These are phyloP conservation scores for Aspergillus candidus DNA, from an alignment of 2,329 filamentous ascomycete species.

Conservation along the genomic window DNA sequence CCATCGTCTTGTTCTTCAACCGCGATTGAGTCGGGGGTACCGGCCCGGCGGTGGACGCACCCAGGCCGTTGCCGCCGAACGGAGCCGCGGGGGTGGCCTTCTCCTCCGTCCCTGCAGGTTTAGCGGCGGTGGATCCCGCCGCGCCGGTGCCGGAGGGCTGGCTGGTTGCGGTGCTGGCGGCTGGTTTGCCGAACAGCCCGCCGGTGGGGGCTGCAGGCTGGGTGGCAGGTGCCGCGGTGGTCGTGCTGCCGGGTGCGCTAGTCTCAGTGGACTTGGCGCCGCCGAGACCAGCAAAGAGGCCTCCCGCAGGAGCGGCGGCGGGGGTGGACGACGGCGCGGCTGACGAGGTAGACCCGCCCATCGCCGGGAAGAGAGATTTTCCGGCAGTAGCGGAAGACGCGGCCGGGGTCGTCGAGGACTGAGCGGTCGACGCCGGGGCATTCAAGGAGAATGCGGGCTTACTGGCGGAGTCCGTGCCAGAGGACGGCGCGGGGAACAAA, in stretches of 20 bases:
- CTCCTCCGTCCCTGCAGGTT: slow-evolving; percentile 24
- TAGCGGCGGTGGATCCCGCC: slow-evolving; percentile 25
- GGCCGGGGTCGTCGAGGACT: slow-evolving; percentile 20
- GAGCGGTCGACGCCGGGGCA: slow-evolving; percentile 12
- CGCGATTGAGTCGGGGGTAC: slow-evolving; percentile 74
- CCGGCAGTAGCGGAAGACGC: slow-evolving; percentile 29
- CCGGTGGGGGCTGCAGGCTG: slow-evolving; percentile 16
- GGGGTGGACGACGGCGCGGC: slow-evolving; percentile 27
- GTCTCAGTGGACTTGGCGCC: slow-evolving; percentile 25
- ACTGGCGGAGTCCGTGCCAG: slow-evolving; percentile 19
- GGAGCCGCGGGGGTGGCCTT: slow-evolving; percentile 27
- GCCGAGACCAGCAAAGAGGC: slow-evolving; percentile 25
- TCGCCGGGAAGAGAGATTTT: slow-evolving; percentile 28
- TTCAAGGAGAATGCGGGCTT: slow-evolving; percentile 25
- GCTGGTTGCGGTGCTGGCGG: slow-evolving; percentile 18
- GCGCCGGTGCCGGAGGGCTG: slow-evolving; percentile 22
- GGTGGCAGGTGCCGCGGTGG: slow-evolving; percentile 23
- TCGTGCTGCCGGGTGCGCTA: slow-evolving; percentile 21
- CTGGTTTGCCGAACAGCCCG: slow-evolving; percentile 23
- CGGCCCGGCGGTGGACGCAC: slow-evolving; percentile 72
- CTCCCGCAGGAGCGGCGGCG: slow-evolving; percentile 22
- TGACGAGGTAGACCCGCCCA: slow-evolving; percentile 26
- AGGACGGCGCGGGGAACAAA: slow-evolving; percentile 24
- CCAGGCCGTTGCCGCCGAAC: slow-evolving; percentile 41
- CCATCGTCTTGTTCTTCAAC: slow-evolving; percentile 97